phyloP scores from a whole-genome alignment of 768 basidiomycete genomes.

The Tricholoma terreum region DNA sequence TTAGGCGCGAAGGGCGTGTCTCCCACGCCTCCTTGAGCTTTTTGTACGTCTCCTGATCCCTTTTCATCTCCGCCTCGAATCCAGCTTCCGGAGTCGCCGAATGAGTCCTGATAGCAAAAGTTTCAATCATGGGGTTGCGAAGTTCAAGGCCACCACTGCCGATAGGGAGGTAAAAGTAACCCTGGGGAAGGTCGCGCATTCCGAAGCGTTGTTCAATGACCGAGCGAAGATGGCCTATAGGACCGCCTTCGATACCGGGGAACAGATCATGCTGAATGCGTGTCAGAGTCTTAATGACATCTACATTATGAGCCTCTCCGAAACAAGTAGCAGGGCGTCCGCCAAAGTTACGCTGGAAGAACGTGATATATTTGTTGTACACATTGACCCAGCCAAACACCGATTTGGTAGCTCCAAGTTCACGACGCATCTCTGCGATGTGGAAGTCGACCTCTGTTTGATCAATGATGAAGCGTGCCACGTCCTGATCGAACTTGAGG shows the following conservation, averaged over 20 bases:
- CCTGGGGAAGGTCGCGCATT: constrained; percentile 22
- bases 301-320: constrained; percentile 21
- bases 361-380: constrained; percentile 31
- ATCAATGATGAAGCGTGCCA: constrained; percentile 26
- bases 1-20: constrained; percentile 6
- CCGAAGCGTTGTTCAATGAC: constrained; percentile 29
- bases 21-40: background rate
- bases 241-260: constrained; percentile 17
- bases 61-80: constrained; percentile 19
- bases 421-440: constrained; percentile 28
- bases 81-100: background rate
- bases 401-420: constrained; percentile 26
- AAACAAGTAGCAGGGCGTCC: constrained; percentile 27
- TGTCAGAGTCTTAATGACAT: constrained; percentile 25
- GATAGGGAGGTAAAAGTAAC: constrained; percentile 27
- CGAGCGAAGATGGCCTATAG: constrained; percentile 19
- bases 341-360: constrained; percentile 29
- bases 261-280: constrained; percentile 26
- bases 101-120: constrained; percentile 25
- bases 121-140: constrained; percentile 35
- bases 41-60: constrained; percentile 7
- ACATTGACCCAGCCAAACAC: constrained; percentile 32
- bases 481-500: constrained; percentile 5
- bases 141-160: constrained; percentile 26
- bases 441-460: constrained; percentile 26